These are phyloP conservation scores for Stephania yunnanensis DNA, from an alignment of 164 flowering plant genomes.

Conservation along the genomic window DNA sequence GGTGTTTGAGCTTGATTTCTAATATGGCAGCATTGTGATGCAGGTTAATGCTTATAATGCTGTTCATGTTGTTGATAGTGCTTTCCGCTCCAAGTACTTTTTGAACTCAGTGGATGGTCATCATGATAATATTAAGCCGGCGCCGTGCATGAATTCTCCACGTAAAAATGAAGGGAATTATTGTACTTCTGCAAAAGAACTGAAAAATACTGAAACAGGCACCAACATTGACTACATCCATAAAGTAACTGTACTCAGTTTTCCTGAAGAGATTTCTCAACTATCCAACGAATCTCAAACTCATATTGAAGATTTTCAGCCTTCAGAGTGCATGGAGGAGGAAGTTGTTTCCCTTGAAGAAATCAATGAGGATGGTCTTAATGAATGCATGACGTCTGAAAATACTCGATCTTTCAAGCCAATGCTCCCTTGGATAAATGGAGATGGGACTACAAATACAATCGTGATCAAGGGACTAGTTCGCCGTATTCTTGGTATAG, in stretches of 20 bases:
- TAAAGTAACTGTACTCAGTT: constrained; percentile 65
- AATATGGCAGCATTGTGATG: constrained; percentile 13
- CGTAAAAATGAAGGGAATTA: constrained; percentile 14
- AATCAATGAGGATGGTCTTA: constrained; percentile 13
- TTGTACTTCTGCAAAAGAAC: constrained; percentile 14
- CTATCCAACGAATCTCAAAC: constrained; percentile 17
- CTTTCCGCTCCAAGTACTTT: constrained; percentile 65
- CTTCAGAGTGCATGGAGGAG: constrained; percentile 18
- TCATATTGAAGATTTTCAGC: constrained; percentile 6
- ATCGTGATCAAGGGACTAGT: constrained; percentile 60
- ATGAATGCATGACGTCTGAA: constrained; percentile 9
- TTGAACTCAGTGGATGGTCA: constrained; percentile 34
- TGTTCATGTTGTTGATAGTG: constrained; percentile 60
- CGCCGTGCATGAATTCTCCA: constrained; percentile 12
- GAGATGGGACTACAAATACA: constrained; percentile 69
- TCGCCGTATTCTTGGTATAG: constrained; percentile 73
- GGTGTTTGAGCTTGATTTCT: constrained; percentile 1
- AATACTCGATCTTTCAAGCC: constrained; percentile 37
- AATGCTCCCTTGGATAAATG: constrained; percentile 93
- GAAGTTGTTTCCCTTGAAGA: constrained; percentile 14
- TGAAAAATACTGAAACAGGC: constrained; percentile 13
- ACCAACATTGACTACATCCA: constrained; percentile 36
- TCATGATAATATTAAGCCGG: constrained; percentile 15
- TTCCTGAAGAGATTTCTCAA: constrained; percentile 36
- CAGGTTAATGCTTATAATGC: constrained; percentile 80